Evolutionary conservation across 2,329 filamentous ascomycete species (phyloP), one percentile per base, ranked within the genome.

Genomic region (Diaporthe helianthi): DNA sequence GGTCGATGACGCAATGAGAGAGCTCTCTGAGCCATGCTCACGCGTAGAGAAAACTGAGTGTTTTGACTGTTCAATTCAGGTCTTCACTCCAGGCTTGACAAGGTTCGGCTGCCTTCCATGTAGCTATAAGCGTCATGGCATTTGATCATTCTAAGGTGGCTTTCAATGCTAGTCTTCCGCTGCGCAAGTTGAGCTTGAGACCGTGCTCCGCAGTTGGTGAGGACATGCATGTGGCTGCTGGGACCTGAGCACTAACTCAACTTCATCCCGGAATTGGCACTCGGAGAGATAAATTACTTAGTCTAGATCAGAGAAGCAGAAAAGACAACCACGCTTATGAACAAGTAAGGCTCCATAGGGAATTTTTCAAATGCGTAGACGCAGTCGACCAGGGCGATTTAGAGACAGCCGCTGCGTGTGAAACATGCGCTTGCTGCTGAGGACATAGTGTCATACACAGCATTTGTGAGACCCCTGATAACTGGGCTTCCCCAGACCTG

Each of bases 401-500:
- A n/a, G n/a, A n/a, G n/a, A n/a, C n/a, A n/a, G n/a, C n/a, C n/a
- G n/a, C n/a, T n/a, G n/a, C 1, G 12, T 24, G 24, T 19, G 4
- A 33, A 17, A 24, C n/a, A 15, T 55, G 47, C 12, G 49, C 33
- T 24, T 41, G 63, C 36, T 44, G 38, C 33, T n/a, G n/a, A n/a
- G n/a, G n/a, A n/a, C n/a, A n/a, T n/a, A n/a, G n/a, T n/a, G n/a
- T n/a, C n/a, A n/a, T n/a, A n/a, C n/a, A n/a, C n/a, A n/a, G n/a
- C n/a, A n/a, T n/a, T n/a, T n/a, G n/a, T n/a, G n/a, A n/a, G n/a
- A 63, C 65, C 65, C 65, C 31, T 58, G 51, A 33, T 33, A 38
- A 51, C n/a, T n/a, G n/a, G n/a, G 41, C 41, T 67, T 67, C 65
- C 65, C 65, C 65, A 49, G 65, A 67, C 44, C 65, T 31, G 46